Conservation (phyloP, 2,329 filamentous ascomycete genomes). For the Fusarium cyanostomum region DNA sequence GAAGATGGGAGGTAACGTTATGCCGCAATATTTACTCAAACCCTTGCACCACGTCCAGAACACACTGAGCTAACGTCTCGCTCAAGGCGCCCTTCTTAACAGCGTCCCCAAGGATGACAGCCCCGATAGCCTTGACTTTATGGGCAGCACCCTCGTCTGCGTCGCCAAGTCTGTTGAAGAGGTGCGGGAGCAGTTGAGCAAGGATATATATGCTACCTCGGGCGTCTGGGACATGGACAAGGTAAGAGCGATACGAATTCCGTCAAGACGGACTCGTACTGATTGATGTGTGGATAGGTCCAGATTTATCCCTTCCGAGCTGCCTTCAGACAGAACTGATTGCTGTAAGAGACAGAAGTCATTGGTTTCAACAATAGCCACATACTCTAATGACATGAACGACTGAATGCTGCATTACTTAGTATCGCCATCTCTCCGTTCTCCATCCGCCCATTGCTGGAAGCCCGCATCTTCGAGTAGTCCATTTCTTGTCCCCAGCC, state of each 20-base stretch:
- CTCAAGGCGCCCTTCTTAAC: slow-evolving; percentile 71
- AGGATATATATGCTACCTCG: slow-evolving; percentile 75
- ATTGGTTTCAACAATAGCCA: neutral
- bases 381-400: neutral
- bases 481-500: neutral
- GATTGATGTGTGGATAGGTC: slow-evolving; percentile 46
- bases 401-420: slow-evolving; percentile 5
- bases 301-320: slow-evolving; percentile 62
- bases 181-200: slow-evolving; percentile 70
- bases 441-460: slow-evolving; percentile 11
- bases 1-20: slow-evolving; percentile 70
- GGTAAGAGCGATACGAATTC: slow-evolving; percentile 48
- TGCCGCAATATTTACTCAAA: slow-evolving; percentile 32
- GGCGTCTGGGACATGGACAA: slow-evolving; percentile 86
- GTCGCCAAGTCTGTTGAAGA: slow-evolving; percentile 75
- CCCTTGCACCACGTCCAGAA: neutral
- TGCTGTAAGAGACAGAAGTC: no score
- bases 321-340: slow-evolving; percentile 49
- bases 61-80: neutral
- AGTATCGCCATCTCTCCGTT: neutral
- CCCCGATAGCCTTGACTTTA: slow-evolving; percentile 70
- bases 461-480: slow-evolving; percentile 1
- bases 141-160: slow-evolving; percentile 76
- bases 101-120: slow-evolving; percentile 71
- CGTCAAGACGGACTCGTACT: neutral